Percentiles rank a stretch among this genome's conserved stretches.
These are phyloP conservation scores for Haberlea rhodopensis DNA, from an alignment of 257 asterid species.

Conservation along the genomic window DNA sequence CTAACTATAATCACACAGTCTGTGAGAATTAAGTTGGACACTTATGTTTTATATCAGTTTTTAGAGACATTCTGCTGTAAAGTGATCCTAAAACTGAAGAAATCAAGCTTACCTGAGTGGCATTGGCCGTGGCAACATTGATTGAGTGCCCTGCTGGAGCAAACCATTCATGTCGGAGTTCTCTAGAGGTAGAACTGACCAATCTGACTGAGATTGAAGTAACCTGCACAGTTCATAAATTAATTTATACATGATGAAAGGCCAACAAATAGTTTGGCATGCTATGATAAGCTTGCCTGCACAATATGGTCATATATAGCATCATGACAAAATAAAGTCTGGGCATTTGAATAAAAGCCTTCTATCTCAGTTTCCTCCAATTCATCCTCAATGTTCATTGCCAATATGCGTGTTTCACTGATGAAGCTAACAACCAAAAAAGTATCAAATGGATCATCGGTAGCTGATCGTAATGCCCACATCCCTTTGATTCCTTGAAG, in stretches of 20 bases:
- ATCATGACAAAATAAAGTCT: constrained; percentile 89
- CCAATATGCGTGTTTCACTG: constrained; percentile 88
- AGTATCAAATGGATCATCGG: constrained; percentile 82
- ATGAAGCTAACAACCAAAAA: constrained; percentile 93
- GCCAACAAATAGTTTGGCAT: constrained; percentile 15
- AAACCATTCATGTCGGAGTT: constrained; percentile 67
- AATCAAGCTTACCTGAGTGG: constrained; percentile 62
- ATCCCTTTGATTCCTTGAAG: constrained; percentile 97
- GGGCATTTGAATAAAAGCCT: constrained; percentile 73
- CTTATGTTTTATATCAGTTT: neutral
- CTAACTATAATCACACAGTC: neutral
- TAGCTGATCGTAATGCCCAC: constrained; percentile 90
- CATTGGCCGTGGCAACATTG: constrained; percentile 94
- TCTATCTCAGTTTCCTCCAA: constrained; percentile 94
- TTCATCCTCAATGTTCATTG: constrained; percentile 92
- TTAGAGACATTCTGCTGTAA: constrained; percentile 3
- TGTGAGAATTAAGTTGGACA: constrained; percentile 10
- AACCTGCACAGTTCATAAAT: constrained; percentile 48
- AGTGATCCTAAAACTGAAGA: constrained; percentile 12
- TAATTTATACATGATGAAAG: constrained; percentile 8
- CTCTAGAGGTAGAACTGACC: constrained; percentile 77
- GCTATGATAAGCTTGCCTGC: constrained; percentile 51
- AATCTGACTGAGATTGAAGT: constrained; percentile 73
- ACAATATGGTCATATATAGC: constrained; percentile 81
- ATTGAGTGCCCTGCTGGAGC: constrained; percentile 76